A percentile compares a stretch with the other conserved stretches of the same genome.
Conservation (phyloP, 1,139 yeast genomes). For the Suhomyces bolitotheri region DNA sequence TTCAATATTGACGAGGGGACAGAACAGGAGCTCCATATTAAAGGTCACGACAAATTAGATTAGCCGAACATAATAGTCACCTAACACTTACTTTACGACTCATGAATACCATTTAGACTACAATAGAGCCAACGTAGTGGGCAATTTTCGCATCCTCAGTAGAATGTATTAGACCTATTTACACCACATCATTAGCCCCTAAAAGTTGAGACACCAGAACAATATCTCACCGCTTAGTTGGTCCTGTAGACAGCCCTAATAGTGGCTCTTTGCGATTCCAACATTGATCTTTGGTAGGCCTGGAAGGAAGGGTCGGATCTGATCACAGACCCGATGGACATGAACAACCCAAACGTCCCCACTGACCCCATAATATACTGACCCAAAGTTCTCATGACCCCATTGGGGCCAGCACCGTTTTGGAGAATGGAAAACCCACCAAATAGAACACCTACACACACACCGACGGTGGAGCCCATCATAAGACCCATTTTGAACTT, state of each 20-base stretch:
- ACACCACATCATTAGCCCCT: neutral
- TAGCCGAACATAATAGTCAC: neutral
- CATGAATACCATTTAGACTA: too few relatives aligned
- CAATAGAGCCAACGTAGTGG: too few relatives aligned
- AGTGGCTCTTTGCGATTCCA: constrained; percentile 37
- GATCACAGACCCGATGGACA: constrained; percentile 93
- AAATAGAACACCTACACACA: constrained; percentile 90
- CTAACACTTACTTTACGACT: neutral
- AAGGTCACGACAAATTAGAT: constrained; percentile 1
- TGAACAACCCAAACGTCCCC: constrained; percentile 92
- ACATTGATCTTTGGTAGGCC: constrained; percentile 41
- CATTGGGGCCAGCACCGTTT: constrained; percentile 98
- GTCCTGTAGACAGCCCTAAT: constrained; percentile 31
- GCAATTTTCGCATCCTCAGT: too few relatives aligned
- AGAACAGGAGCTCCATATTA: constrained; percentile 8
- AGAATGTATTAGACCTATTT: too few relatives aligned
- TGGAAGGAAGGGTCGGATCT: constrained; percentile 66
- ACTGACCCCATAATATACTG: constrained; percentile 97
- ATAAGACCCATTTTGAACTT: constrained; percentile 97
- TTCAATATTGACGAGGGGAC: constrained; percentile 27
- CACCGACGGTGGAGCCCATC: constrained; percentile 97
- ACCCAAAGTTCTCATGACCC: constrained; percentile 93
- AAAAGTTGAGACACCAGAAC: too few relatives aligned
- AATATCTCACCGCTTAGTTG: too few relatives aligned
- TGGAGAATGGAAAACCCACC: constrained; percentile 92